phyloP scores from a whole-genome alignment of 2,329 filamentous ascomycete genomes.

The Scedosporium dehoogii region DNA sequence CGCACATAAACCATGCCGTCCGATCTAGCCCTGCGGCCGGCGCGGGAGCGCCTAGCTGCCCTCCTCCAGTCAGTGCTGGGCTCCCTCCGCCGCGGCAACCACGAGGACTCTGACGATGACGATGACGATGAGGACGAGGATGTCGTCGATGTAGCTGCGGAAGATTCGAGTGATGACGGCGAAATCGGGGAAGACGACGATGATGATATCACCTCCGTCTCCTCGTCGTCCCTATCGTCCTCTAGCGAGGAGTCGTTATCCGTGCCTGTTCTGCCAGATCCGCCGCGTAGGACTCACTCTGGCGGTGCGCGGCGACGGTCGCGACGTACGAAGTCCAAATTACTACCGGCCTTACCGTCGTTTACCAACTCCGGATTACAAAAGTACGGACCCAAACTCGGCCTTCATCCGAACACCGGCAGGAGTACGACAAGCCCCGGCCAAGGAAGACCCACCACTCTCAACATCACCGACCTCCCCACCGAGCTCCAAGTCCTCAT shows the following conservation, averaged over 20 bases:
- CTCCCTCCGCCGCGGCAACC: neutral
- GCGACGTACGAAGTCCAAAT: neutral
- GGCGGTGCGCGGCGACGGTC: neutral
- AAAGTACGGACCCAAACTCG: neutral
- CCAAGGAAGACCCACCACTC: neutral
- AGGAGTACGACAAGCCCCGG: neutral
- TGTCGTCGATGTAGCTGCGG: neutral
- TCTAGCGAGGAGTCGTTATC: neutral
- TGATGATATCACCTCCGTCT: neutral
- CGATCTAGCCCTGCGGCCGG: neutral
- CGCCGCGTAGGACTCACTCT: neutral
- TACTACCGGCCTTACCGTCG: neutral
- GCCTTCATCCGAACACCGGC: neutral
- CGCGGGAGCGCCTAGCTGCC: neutral
- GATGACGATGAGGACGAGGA: neutral
- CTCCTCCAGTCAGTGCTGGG: neutral
- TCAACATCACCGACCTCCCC: constrained; percentile 20
- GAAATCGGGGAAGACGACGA: neutral
- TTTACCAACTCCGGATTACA: neutral
- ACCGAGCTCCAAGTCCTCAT: constrained; percentile 31
- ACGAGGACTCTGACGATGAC: neutral
- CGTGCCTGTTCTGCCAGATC: neutral
- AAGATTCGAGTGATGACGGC: neutral
- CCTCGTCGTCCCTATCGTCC: neutral
- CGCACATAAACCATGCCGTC: neutral